Percentiles rank a stretch among this genome's conserved stretches.
Conservation (phyloP, 352 stramenopile species). For the Lagenidium sp. region DNA sequence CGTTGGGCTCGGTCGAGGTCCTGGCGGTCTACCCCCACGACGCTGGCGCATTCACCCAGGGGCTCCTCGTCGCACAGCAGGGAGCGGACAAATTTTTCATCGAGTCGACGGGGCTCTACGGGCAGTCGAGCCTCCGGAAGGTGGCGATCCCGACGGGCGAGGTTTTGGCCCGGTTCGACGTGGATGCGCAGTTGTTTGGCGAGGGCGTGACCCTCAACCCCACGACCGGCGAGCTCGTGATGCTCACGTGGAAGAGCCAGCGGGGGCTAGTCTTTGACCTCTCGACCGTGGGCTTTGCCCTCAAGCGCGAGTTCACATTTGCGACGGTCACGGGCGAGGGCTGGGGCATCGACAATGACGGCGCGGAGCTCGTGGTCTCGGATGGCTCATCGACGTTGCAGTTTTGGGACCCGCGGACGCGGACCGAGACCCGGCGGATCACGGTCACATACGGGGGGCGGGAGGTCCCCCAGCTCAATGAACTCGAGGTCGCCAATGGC, state of each 20-base stretch:
- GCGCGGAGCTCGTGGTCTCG: constrained; percentile 55
- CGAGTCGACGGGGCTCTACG: constrained; percentile 88
- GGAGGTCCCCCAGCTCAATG: constrained; percentile 81
- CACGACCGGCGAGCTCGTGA: constrained; percentile 63
- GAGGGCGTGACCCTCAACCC: constrained; percentile 87
- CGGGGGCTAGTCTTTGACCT: constrained; percentile 86
- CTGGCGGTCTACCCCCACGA: constrained; percentile 78
- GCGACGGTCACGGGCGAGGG: constrained; percentile 76
- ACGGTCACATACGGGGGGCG: constrained; percentile 39
- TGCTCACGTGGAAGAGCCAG: constrained; percentile 89
- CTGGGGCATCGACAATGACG: constrained; percentile 90
- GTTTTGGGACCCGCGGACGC: constrained; percentile 87
- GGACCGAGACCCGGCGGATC: constrained; percentile 65
- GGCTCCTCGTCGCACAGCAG: constrained; percentile 48
- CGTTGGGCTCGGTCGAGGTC: constrained; percentile 55
- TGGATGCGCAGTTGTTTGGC: constrained; percentile 71
- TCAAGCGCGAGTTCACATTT: constrained; percentile 68
- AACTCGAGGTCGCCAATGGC: constrained; percentile 90
- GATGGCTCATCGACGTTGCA: constrained; percentile 87
- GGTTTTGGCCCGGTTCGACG: constrained; percentile 55
- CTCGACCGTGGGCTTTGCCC: constrained; percentile 21
- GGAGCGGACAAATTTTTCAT: constrained; percentile 74
- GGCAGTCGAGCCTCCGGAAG: constrained; percentile 78
- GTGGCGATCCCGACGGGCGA: constrained; percentile 83
- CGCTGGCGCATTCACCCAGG: constrained; percentile 77